Evolutionary conservation across 495 filamentous ascomycete genomes (phyloP).

Genomic region (Halenospora varia): DNA sequence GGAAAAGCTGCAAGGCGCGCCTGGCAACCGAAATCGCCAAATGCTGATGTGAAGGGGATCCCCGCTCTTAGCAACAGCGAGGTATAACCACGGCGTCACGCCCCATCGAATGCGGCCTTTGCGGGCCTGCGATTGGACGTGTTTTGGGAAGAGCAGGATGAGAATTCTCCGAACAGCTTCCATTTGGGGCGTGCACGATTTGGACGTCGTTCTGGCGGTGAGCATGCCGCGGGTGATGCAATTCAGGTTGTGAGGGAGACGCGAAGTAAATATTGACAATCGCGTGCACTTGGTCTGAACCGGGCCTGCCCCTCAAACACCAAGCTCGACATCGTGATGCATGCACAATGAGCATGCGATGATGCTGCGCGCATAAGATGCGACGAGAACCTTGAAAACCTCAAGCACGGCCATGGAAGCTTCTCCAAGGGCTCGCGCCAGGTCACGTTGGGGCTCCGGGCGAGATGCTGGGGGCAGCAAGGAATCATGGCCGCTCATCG

Average conservation of each 20-base stretch:
- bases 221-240: neutral
- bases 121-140: neutral
- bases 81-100: neutral
- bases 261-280: neutral
- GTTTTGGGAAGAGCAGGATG: neutral
- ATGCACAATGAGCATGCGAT: no score
- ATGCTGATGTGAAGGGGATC: neutral
- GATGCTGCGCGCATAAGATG: neutral
- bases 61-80: neutral
- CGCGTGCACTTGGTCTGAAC: neutral
- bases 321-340: no score
- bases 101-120: neutral
- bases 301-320: no score
- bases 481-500: no score
- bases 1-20: neutral
- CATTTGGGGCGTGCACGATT: neutral
- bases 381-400: no score
- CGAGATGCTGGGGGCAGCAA: neutral
- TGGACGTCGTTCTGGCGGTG: neutral
- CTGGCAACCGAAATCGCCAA: neutral
- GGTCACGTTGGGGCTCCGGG: neutral
- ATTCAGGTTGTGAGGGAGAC: neutral
- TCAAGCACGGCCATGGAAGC: neutral
- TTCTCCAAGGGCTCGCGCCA: neutral
- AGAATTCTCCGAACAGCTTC: neutral